Base-by-base conservation (phyloP, 1,284 basidiomycete species). In the Ceratobasidium sp. region DNA sequence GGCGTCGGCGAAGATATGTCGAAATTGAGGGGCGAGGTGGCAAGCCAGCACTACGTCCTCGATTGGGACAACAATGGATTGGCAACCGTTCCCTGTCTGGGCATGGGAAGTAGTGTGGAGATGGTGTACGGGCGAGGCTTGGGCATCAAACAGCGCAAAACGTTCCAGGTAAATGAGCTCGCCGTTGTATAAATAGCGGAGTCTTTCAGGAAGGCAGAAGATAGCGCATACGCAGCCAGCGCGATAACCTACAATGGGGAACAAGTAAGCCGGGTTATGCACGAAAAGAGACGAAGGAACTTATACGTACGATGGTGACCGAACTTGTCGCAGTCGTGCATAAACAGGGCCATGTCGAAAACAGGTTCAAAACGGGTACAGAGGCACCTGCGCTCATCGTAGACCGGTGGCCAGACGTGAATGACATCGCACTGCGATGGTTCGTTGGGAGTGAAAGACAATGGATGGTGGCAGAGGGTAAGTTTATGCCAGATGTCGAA, bases 21-120 rank as follows among this genome's bases (percentile, higher is more conserved):
- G 29, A 19, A 59, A 59, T 1, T 34, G 4, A 14, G 58, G 58
- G 19, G 58, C n/a, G 27, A 59, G 34, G 58, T 59, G 58, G 58
- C 58, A 59, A 22, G 3, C 58, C 1, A 59, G 11, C 11, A 39
- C 34, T 7, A 59, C 7, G 13, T 19, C 2, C 16, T 34, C 29
- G 31, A 59, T 34, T 16, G 58, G 58, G 13, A 59, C 22, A 34
- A 59, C 19, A 4, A 14, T 14, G 34, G 2, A 24, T 22, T 59
- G 29, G 11, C n/a, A 34, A 22, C 3, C 6, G 3, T 34, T 3
- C 5, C 19, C 58, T 19, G 58, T 3, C 14, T 19, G 1, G 24
- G 58, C 58, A 7, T 34, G 58, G 16, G 58, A 34, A 7, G 37
- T 39, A 22, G 58, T 39, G 34, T 59, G n/a, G 2, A 59, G n/a